These are phyloP conservation scores for Vitis riparia DNA, from an alignment of 164 flowering plant species.

Conservation along the genomic window DNA sequence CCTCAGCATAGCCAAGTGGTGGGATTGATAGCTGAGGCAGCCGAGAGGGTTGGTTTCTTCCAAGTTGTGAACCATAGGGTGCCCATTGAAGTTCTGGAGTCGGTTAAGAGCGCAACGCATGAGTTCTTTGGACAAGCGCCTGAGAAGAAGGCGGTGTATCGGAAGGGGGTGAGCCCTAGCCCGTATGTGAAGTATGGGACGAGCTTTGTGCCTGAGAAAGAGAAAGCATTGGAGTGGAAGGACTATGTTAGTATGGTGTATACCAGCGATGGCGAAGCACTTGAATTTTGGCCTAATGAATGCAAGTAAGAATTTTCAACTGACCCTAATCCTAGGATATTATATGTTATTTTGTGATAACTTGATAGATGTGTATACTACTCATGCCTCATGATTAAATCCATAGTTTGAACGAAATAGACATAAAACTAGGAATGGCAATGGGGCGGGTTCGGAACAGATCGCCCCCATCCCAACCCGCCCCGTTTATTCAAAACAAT, in stretches of 20 bases:
- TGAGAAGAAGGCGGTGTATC: slow-evolving; percentile 24
- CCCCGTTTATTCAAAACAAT: too few species aligned
- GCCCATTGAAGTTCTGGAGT: slow-evolving; percentile 34
- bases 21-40: slow-evolving; percentile 22
- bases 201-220: slow-evolving; percentile 49
- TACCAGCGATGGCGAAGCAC: slow-evolving; percentile 39
- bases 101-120: slow-evolving; percentile 31
- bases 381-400: too few species aligned
- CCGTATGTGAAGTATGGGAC: slow-evolving; percentile 40
- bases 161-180: slow-evolving; percentile 29
- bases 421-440: too few species aligned
- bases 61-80: slow-evolving; percentile 50
- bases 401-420: too few species aligned
- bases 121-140: slow-evolving; percentile 25
- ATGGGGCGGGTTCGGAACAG: too few species aligned
- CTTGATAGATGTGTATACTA: too few species aligned
- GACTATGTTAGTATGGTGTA: slow-evolving; percentile 40
- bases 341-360: too few species aligned
- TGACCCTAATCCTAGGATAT: not conserved
- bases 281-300: slow-evolving; percentile 33
- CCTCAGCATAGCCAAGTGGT: slow-evolving; percentile 29
- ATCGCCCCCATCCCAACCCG: too few species aligned
- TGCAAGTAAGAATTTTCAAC: slow-evolving; percentile 32
- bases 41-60: slow-evolving; percentile 45
- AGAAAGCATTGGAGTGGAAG: slow-evolving; percentile 52